Evolutionary conservation across 202 grass and related monocot genomes (phyloP).

Genomic region (Musa balbisiana): DNA sequence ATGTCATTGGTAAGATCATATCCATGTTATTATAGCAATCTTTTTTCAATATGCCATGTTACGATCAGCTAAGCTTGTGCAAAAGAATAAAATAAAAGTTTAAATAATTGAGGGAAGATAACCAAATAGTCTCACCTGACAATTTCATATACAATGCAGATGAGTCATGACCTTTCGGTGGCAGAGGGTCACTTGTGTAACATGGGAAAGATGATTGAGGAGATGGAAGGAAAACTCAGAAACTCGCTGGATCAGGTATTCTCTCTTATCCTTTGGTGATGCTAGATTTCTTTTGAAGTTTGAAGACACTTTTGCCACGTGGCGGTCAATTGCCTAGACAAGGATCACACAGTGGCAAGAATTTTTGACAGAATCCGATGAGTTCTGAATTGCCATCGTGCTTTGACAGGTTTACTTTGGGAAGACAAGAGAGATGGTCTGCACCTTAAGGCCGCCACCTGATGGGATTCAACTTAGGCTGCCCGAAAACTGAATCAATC

Average conservation of each 20-base stretch:
- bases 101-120: neutral
- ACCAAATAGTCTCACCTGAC: neutral
- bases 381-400: neutral
- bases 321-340: too few species aligned
- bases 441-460: constrained; percentile 63
- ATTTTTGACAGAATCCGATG: too few species aligned
- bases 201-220: constrained; percentile 99
- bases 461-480: constrained; percentile 69
- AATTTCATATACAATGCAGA: constrained; percentile 44
- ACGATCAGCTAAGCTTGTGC: too few species aligned
- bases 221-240: constrained; percentile 97
- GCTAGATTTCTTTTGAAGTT: too few species aligned
- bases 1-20: too few species aligned
- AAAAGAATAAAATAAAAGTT: too few species aligned
- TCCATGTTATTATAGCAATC: too few species aligned
- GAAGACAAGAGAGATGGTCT: constrained; percentile 95
- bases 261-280: neutral
- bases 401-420: constrained; percentile 79
- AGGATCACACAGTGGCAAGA: too few species aligned
- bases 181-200: constrained; percentile 91
- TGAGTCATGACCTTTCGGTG: constrained; percentile 65
- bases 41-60: too few species aligned
- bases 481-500: constrained; percentile 45
- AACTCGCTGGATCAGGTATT: constrained; percentile 89
- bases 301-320: too few species aligned